A percentile compares a stretch with the other conserved stretches of the same genome.
Evolutionary conservation across 768 basidiomycete genomes (phyloP).

Genomic region (Dendrothele bispora): DNA sequence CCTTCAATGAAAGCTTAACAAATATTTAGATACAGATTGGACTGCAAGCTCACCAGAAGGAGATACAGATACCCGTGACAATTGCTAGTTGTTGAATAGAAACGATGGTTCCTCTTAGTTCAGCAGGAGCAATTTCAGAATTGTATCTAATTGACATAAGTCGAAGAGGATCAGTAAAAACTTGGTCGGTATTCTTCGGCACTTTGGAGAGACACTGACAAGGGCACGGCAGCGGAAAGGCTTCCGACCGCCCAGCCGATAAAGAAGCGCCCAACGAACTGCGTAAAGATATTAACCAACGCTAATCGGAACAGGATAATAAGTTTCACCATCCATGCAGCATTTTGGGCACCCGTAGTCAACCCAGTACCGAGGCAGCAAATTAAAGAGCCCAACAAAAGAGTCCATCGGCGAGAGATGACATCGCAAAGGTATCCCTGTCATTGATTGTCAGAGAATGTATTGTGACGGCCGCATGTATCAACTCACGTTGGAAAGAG

Average conservation of each 20-base stretch:
- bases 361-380: conserved; percentile 17
- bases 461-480: too few relatives aligned
- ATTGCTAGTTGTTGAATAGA: conserved; percentile 35
- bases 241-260: conserved; percentile 63
- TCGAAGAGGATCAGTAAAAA: too few relatives aligned
- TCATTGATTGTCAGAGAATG: neutral
- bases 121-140: conserved; percentile 38
- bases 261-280: conserved; percentile 46
- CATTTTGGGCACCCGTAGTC: conserved; percentile 18
- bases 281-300: neutral
- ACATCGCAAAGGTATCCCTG: conserved; percentile 21
- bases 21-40: neutral
- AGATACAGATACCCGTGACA: conserved; percentile 28
- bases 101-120: conserved; percentile 35
- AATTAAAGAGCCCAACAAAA: conserved; percentile 15
- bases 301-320: neutral
- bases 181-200: too few relatives aligned
- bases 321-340: conserved; percentile 14
- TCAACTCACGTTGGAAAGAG: conserved; percentile 15
- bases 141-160: conserved; percentile 32
- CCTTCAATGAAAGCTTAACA: conserved; percentile 4
- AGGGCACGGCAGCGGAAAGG: conserved; percentile 34
- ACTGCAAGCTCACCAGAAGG: conserved; percentile 10
- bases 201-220: conserved; percentile 20
- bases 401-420: conserved; percentile 20